phyloP scores from a whole-genome alignment of 176 grass and related monocot species.

The Juncus inflexus region DNA sequence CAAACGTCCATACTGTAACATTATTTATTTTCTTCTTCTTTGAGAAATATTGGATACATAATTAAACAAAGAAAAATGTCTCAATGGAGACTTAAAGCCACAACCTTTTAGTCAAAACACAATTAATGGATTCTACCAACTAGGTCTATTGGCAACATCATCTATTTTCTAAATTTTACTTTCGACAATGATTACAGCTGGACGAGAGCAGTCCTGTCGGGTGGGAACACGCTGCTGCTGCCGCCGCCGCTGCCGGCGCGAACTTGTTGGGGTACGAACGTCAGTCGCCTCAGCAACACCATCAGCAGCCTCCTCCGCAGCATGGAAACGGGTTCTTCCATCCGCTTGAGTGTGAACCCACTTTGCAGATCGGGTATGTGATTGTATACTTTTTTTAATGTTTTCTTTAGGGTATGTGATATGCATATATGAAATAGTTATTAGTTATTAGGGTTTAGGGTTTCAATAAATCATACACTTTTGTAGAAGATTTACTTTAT shows the following conservation, averaged over 20 bases:
- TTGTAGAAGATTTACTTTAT: neutral
- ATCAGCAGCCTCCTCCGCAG: constrained; percentile 31
- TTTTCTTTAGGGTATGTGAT: neutral
- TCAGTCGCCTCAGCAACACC: constrained; percentile 44
- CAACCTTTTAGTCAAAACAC: too few species aligned
- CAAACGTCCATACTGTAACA: too few species aligned
- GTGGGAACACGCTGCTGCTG: constrained; percentile 48
- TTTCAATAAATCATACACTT: neutral
- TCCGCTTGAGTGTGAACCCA: constrained; percentile 69
- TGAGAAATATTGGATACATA: too few species aligned
- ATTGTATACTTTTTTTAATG: neutral
- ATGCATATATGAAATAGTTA: neutral
- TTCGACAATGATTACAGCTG: constrained; percentile 37
- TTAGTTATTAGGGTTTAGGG: too few species aligned
- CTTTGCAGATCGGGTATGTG: constrained; percentile 76
- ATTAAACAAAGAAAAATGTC: too few species aligned
- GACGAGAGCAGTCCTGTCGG: constrained; percentile 63
- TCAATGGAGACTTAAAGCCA: too few species aligned
- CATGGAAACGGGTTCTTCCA: constrained; percentile 73
- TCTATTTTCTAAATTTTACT: too few species aligned
- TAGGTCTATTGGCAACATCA: too few species aligned
- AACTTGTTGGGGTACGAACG: constrained; percentile 62
- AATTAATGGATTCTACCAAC: too few species aligned
- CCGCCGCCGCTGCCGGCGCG: neutral
- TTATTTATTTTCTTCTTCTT: too few species aligned